phyloP scores from a whole-genome alignment of 176 grass and related monocot genomes.

The Chrysopogon serrulatus region DNA sequence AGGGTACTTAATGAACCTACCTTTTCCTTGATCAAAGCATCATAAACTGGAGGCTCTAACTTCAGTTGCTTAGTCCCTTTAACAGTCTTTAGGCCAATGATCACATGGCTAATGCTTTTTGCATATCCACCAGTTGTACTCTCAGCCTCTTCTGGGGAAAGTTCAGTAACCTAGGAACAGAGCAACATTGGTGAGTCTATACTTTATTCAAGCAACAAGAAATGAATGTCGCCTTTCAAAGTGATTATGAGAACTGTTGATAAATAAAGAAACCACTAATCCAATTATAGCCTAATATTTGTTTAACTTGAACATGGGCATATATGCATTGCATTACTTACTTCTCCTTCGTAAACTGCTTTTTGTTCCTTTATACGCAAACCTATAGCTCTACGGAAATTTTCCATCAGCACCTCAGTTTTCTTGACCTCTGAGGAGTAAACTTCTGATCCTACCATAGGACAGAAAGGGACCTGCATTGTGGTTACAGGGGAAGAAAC shows the following conservation, averaged over 20 bases:
- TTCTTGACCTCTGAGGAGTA: conserved; percentile 98
- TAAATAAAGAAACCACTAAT: conserved; percentile 1
- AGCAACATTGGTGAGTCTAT: neutral
- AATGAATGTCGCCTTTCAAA: neutral
- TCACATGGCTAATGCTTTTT: conserved; percentile 85
- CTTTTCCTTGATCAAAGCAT: conserved; percentile 99
- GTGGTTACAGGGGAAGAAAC: neutral
- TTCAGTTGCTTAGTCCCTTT: conserved; percentile 96
- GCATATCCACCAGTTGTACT: conserved; percentile 75
- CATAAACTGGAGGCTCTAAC: conserved; percentile 92
- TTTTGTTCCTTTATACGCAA: conserved; percentile 98
- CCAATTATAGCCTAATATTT: neutral
- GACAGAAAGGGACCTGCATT: conserved; percentile 87
- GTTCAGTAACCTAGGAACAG: conserved; percentile 74
- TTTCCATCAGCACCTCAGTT: conserved; percentile 93
- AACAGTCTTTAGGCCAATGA: conserved; percentile 94
- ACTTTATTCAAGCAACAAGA: neutral
- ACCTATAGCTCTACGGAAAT: conserved; percentile 88
- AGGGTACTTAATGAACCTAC: conserved; percentile 3
- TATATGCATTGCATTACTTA: conserved; percentile 16
- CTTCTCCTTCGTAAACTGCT: conserved; percentile 97
- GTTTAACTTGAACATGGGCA: neutral
- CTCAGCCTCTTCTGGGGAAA: conserved; percentile 89
- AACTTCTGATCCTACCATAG: conserved; percentile 99
- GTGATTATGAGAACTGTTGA: neutral